phyloP scores from a whole-genome alignment of 805 yeast species.

The Yamadazyma phyllophila region DNA sequence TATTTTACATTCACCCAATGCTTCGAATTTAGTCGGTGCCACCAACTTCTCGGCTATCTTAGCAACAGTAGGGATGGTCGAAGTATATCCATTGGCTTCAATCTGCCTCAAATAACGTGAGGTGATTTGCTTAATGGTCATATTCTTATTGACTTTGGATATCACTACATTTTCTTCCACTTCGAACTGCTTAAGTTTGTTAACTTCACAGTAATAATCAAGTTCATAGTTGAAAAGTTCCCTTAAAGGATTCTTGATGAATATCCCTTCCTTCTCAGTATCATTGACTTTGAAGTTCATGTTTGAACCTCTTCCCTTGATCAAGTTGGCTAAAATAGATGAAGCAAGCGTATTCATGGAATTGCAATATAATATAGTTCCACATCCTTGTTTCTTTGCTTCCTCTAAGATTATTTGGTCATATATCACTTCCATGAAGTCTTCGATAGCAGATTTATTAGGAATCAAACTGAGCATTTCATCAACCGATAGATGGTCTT shows the following conservation, averaged over 20 bases:
- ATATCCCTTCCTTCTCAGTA: conserved; percentile 33
- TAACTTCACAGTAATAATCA: conserved; percentile 48
- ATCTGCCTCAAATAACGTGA: conserved; percentile 67
- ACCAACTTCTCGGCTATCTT: conserved; percentile 80
- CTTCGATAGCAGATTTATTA: conserved; percentile 64
- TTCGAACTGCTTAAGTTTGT: conserved; percentile 34
- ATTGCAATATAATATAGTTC: conserved; percentile 69
- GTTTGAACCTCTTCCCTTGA: conserved; percentile 80
- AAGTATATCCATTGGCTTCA: conserved; percentile 73
- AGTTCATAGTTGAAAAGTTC: conserved; percentile 75
- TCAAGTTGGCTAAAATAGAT: conserved; percentile 72
- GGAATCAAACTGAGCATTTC: conserved; percentile 41
- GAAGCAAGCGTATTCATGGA: conserved; percentile 84
- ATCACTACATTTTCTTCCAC: conserved; percentile 18
- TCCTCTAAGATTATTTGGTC: conserved; percentile 45
- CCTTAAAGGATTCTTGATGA: conserved; percentile 65
- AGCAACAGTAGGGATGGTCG: conserved; percentile 88
- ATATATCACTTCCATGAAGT: conserved; percentile 49
- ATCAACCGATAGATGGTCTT: conserved; percentile 19
- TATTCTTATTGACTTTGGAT: conserved; percentile 57
- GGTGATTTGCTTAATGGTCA: conserved; percentile 79
- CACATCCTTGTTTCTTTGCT: conserved; percentile 45
- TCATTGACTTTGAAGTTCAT: conserved; percentile 55
- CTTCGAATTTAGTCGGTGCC: conserved; percentile 36
- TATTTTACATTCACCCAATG: conserved; percentile 42